Conservation (phyloP, 1,284 basidiomycete genomes). For the Polyporus tsugae region DNA sequence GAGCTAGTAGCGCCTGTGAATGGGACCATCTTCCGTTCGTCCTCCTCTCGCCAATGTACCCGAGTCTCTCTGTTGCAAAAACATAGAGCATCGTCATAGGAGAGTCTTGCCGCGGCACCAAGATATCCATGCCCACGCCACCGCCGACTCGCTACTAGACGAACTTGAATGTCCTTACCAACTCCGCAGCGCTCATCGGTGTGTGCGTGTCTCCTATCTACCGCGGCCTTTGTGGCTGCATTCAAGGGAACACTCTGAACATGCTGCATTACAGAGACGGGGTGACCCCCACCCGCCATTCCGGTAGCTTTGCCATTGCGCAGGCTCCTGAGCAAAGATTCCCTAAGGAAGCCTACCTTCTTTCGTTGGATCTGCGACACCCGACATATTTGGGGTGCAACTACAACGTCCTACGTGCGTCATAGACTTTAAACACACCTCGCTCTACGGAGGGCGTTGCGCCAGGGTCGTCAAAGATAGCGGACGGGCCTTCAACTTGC, state of each 20-base stretch:
- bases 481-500: constrained; percentile 1
- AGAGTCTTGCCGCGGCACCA: background rate
- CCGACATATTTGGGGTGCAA: background rate
- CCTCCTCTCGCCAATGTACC: background rate
- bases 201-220: background rate
- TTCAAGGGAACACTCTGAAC: background rate
- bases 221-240: background rate
- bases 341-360: background rate
- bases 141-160: background rate
- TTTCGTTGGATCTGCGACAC: background rate
- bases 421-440: background rate
- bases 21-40: background rate
- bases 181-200: background rate
- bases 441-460: background rate
- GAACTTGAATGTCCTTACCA: background rate
- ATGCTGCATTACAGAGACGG: background rate
- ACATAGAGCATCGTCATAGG: background rate
- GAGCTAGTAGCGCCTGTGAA: background rate
- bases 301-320: background rate
- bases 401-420: background rate
- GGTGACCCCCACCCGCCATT: background rate
- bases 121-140: background rate
- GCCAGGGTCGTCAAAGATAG: background rate
- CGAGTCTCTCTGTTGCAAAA: background rate
- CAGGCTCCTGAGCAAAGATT: too few species aligned